A percentile compares a stretch with the other conserved stretches of the same genome.
phyloP scores from a whole-genome alignment of 805 yeast genomes.

The Metschnikowia lochheadii region DNA sequence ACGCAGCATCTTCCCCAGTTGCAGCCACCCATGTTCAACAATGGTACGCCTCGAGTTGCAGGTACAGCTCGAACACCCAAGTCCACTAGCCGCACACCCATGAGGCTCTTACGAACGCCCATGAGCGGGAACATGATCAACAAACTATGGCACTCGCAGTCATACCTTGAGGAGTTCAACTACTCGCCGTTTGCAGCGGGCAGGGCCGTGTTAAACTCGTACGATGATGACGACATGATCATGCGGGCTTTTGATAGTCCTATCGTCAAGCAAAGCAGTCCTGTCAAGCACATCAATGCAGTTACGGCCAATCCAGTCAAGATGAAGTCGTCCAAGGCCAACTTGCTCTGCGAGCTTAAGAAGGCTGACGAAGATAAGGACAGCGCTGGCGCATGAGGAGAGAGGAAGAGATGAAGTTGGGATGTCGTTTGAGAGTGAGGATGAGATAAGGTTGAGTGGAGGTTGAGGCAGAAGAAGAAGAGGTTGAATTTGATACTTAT shows the following conservation, averaged over 20 bases:
- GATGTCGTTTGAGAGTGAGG: no score
- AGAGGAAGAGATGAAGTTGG: not conserved
- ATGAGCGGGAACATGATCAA: conserved; percentile 43
- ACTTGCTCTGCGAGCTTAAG: conserved; percentile 13
- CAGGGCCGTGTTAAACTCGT: conserved; percentile 27
- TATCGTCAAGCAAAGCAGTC: conserved; percentile 14
- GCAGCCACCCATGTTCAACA: conserved; percentile 9
- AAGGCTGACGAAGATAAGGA: conserved; percentile 7
- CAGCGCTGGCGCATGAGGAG: conserved; percentile 3
- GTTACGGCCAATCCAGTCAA: conserved; percentile 16
- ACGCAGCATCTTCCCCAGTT: conserved; percentile 9
- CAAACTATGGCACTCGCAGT: conserved; percentile 62
- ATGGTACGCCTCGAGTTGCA: conserved; percentile 13
- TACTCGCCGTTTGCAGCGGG: conserved; percentile 36
- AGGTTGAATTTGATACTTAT: no score
- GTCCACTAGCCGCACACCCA: conserved; percentile 31
- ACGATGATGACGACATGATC: conserved; percentile 46
- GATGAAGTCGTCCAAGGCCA: conserved; percentile 1
- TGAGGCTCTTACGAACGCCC: conserved; percentile 36
- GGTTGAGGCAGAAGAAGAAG: no score
- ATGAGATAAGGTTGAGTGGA: no score
- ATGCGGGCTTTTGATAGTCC: conserved; percentile 37
- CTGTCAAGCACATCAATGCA: conserved; percentile 19
- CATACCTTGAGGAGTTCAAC: conserved; percentile 63
- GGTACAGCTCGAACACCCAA: conserved; percentile 30